Conservation (phyloP, 805 yeast species). For the Wickerhamiella vanderwaltii region DNA sequence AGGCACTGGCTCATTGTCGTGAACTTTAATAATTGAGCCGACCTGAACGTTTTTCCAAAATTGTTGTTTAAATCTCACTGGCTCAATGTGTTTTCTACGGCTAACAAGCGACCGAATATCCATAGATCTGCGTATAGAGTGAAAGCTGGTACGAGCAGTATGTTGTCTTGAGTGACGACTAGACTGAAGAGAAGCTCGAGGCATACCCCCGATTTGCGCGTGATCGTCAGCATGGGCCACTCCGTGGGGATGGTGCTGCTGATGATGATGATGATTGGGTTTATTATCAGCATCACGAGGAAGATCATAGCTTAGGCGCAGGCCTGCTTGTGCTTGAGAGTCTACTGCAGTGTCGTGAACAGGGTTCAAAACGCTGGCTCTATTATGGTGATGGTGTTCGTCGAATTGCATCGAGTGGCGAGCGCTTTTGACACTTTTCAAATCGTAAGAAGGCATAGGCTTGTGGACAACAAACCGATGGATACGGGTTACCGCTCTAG, state of each 20-base stretch:
- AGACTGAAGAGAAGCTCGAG: background rate
- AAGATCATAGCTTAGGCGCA: too few species aligned
- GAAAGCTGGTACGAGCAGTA: background rate
- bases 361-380: too few species aligned
- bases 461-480: slow-evolving; percentile 1
- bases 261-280: too few species aligned
- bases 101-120: slow-evolving; percentile 2
- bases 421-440: slow-evolving; percentile 2
- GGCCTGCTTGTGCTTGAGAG: too few species aligned
- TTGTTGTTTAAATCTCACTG: slow-evolving; percentile 35
- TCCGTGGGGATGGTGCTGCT: too few species aligned
- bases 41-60: slow-evolving; percentile 67
- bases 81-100: background rate
- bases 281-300: too few species aligned
- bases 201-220: too few species aligned
- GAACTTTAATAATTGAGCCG: slow-evolving; percentile 60
- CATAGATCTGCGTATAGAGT: background rate
- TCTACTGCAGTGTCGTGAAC: too few species aligned
- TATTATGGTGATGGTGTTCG: too few species aligned
- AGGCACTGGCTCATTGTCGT: slow-evolving; percentile 65
- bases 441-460: slow-evolving; percentile 5
- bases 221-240: too few species aligned
- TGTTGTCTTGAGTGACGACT: background rate
- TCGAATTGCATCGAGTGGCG: background rate
- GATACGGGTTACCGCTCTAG: slow-evolving; percentile 20